These are phyloP conservation scores for Malus sylvestris DNA, from an alignment of 306 rosid species.

Conservation along the genomic window DNA sequence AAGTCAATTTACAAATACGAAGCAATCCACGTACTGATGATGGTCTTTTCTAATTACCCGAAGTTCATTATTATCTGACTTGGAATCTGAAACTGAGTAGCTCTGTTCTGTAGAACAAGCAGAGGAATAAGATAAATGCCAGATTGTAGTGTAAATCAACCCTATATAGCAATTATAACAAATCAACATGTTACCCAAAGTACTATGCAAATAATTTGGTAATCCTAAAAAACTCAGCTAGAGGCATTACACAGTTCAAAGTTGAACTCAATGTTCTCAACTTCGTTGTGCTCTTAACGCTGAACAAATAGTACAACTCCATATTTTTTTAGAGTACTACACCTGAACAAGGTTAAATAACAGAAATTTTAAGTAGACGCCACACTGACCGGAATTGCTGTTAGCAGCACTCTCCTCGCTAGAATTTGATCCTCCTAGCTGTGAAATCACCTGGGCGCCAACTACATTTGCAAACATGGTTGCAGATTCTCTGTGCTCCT, in stretches of 20 bases:
- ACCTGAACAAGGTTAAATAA: constrained; percentile 1
- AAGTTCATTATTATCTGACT: constrained; percentile 39
- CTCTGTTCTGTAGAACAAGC: constrained; percentile 48
- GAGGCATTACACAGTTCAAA: background rate
- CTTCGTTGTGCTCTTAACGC: background rate
- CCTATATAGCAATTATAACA: constrained; percentile 2
- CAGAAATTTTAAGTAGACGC: constrained; percentile 6
- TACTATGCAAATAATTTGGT: background rate
- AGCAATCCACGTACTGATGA: background rate
- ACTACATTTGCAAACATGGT: constrained; percentile 88
- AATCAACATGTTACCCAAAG: constrained; percentile 9
- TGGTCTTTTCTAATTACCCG: constrained; percentile 47
- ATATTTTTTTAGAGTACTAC: constrained; percentile 6
- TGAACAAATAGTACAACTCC: background rate
- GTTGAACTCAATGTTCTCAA: constrained; percentile 2
- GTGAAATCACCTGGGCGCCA: constrained; percentile 95
- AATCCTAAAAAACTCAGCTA: background rate
- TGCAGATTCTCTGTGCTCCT: constrained; percentile 96
- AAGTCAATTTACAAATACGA: constrained; percentile 22
- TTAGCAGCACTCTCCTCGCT: constrained; percentile 29
- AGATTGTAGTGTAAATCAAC: constrained; percentile 8
- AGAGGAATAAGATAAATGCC: constrained; percentile 19
- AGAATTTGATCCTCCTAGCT: constrained; percentile 53
- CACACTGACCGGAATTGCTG: constrained; percentile 50
- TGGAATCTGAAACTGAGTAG: constrained; percentile 39